Evolutionary conservation across 495 filamentous ascomycete species (phyloP).

Genomic region (Daldinia bambusicola): DNA sequence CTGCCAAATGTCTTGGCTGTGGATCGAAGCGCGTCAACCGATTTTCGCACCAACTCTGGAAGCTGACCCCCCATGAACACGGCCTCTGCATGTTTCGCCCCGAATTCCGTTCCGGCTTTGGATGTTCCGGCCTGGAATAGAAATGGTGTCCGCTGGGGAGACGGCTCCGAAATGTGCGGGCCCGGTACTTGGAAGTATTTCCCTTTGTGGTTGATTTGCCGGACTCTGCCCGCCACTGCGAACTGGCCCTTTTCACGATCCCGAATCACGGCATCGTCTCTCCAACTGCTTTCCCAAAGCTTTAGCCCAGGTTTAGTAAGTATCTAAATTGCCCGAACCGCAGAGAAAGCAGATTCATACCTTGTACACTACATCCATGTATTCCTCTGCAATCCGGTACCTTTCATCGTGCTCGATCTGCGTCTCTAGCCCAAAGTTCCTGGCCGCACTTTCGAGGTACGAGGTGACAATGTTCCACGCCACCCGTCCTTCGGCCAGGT

Average conservation of each 20-base stretch:
- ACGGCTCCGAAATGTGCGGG: conserved; percentile 67
- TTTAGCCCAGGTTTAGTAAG: conserved; percentile 17
- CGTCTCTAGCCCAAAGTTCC: conserved; percentile 63
- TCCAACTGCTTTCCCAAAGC: conserved; percentile 70
- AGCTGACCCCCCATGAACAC: conserved; percentile 64
- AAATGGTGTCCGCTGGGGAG: conserved; percentile 68
- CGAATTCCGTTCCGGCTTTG: conserved; percentile 66
- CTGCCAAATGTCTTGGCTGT: conserved; percentile 57
- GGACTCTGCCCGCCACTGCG: conserved; percentile 63
- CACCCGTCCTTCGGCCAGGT: conserved; percentile 66
- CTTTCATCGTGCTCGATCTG: conserved; percentile 67
- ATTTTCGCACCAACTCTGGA: conserved; percentile 59
- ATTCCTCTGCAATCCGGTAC: conserved; percentile 69
- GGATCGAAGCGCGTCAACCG: conserved; percentile 61
- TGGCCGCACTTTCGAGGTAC: conserved; percentile 69
- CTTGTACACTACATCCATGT: conserved; percentile 71
- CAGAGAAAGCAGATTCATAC: conserved; percentile 4
- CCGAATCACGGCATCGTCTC: conserved; percentile 64
- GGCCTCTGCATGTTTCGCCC: conserved; percentile 65
- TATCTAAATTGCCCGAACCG: conserved; percentile 14
- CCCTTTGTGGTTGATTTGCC: conserved; percentile 68
- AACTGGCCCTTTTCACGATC: conserved; percentile 64
- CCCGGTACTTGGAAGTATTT: conserved; percentile 71
- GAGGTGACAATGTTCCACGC: conserved; percentile 72
- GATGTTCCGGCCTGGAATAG: conserved; percentile 68